Conservation (phyloP, 129 eudicot genomes). For the Flaveria bidentis region DNA sequence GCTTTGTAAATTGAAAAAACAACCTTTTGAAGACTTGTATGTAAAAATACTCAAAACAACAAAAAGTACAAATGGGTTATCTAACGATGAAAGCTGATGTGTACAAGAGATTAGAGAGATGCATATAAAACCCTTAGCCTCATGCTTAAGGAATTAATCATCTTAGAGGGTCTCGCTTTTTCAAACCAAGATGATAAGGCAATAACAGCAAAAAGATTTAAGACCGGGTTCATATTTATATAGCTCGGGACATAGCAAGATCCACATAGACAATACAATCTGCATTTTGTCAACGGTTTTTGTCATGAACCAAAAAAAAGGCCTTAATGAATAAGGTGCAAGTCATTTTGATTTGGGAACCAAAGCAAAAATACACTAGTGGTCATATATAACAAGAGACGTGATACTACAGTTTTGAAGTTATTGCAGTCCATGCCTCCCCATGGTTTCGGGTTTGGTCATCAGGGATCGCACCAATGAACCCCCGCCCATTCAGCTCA, state of each 20-base stretch:
- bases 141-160: too few species aligned
- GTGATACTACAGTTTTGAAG: not conserved
- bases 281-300: not conserved
- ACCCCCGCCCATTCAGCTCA: not conserved
- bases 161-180: too few species aligned
- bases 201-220: not conserved
- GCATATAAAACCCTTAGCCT: too few species aligned
- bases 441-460: not conserved
- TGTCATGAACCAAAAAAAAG: not conserved
- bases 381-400: not conserved
- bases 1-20: too few species aligned
- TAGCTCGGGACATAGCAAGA: not conserved
- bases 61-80: too few species aligned
- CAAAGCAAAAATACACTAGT: not conserved
- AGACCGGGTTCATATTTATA: not conserved
- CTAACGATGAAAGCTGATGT: too few species aligned
- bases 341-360: not conserved
- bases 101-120: too few species aligned
- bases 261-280: not conserved
- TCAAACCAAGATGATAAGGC: too few species aligned
- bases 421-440: slow-evolving; percentile 13
- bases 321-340: not conserved
- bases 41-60: too few species aligned
- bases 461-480: slow-evolving; percentile 4
- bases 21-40: too few species aligned